These are phyloP conservation scores for Phytophthora multivora DNA, from an alignment of 352 stramenopile species.

Conservation along the genomic window DNA sequence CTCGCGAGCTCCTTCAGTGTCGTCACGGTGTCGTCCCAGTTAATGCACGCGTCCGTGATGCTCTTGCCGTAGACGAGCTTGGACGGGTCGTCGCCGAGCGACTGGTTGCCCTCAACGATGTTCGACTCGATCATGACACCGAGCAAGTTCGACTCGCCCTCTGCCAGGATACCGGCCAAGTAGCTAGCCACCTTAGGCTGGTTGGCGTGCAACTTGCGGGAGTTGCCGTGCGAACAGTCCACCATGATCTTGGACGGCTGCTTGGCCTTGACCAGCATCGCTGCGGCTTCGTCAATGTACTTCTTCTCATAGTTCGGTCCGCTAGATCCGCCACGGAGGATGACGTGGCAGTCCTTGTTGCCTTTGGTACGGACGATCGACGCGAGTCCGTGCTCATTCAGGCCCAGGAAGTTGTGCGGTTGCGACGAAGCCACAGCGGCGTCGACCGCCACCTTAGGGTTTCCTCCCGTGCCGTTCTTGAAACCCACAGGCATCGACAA, in stretches of 20 bases:
- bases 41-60: slow-evolving; percentile 89
- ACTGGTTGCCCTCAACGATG: slow-evolving; percentile 86
- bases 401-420: slow-evolving; percentile 81
- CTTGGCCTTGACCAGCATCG: slow-evolving; percentile 66
- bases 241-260: slow-evolving; percentile 85
- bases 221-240: slow-evolving; percentile 91
- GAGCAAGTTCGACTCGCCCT: slow-evolving; percentile 70
- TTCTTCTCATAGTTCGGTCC: slow-evolving; percentile 87
- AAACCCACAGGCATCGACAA: slow-evolving; percentile 87
- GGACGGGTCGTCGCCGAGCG: slow-evolving; percentile 63
- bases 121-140: slow-evolving; percentile 92
- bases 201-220: slow-evolving; percentile 82
- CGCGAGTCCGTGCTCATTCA: slow-evolving; percentile 83
- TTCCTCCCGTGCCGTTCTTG: slow-evolving; percentile 85
- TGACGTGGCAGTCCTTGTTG: slow-evolving; percentile 87
- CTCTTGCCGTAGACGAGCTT: slow-evolving; percentile 86
- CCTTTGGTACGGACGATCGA: slow-evolving; percentile 87
- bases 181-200: slow-evolving; percentile 80
- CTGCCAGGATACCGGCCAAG: slow-evolving; percentile 63
- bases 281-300: slow-evolving; percentile 66
- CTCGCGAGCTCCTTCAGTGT: slow-evolving; percentile 61
- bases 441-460: slow-evolving; percentile 85
- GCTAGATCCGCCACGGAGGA: slow-evolving; percentile 72
- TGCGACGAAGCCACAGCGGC: slow-evolving; percentile 67
- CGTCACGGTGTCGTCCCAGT: slow-evolving; percentile 81